Evolutionary conservation across 2,329 filamentous ascomycete species (phyloP), one percentile per base, ranked within the genome.

Genomic region (Lecanicillium sp.): DNA sequence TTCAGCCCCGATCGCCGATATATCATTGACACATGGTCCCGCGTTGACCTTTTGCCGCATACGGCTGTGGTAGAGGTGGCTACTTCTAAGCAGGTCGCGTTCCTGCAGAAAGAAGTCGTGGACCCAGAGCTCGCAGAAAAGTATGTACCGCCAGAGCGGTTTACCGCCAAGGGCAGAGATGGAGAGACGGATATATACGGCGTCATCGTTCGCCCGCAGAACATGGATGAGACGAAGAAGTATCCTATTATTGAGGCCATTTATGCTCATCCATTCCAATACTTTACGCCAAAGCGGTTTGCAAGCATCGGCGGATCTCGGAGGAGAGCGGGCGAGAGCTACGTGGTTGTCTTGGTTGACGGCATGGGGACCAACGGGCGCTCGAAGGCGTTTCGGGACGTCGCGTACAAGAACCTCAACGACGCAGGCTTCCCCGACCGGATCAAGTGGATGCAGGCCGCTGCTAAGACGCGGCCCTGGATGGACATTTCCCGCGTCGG

Each of bases 311-410:
- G 29, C 9, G 35, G 34, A 30, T 43, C 48, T 12, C 49, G 48
- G 6, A 30, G 47, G 18, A 47, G 47, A 46, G 54, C 55, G 5
- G 20, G 20, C 33, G 5, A 25, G 6, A 52, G 55, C 19, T 58
- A 54, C 33, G 29, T 57, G 17, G 44, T 57, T 4, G 54, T 57
- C 6, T 44, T 48, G 6, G 27, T 55, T 7, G 55, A 58, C 34
- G 55, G 53, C 36, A 58, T 56, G 55, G 55, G 54, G 4, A 58
- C 55, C 3, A 53, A 51, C 34, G 53, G 51, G 49, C 52, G 55
- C 19, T 40, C 38, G 12, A 58, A 58, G 40, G 33, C 30, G 10
- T 58, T 58, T 20, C 55, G 56, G 30, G 48, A 57, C 15, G 44
- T 53, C 4, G 52, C 49, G 31, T 51, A 51, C 38, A 58, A 58